A percentile compares a stretch with the other conserved stretches of the same genome.
Conservation (phyloP, 352 stramenopile species). For the Salisapilia sapeloensis region DNA sequence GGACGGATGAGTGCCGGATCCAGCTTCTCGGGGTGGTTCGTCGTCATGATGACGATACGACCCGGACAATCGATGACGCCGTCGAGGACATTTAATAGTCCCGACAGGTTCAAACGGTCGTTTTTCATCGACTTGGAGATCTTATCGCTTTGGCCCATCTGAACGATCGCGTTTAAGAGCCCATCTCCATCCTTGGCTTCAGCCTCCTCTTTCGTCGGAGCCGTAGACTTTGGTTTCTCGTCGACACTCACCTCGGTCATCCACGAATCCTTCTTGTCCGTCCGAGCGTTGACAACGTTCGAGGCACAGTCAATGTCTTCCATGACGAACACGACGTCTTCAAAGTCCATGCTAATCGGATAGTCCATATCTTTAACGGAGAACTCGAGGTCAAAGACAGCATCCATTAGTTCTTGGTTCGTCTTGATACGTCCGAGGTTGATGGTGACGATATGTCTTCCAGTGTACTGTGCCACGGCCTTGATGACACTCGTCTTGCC, state of each 20-base stretch:
- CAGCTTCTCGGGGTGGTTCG: conserved; percentile 81
- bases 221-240: no score
- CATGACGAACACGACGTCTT: conserved; percentile 65
- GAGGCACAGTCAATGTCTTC: conserved; percentile 53
- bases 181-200: neutral
- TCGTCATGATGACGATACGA: conserved; percentile 78
- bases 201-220: neutral
- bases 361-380: conserved; percentile 18
- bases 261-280: conserved; percentile 13
- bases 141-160: neutral
- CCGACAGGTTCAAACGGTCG: conserved; percentile 35
- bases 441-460: conserved; percentile 45
- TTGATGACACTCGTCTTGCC: conserved; percentile 80
- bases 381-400: conserved; percentile 38
- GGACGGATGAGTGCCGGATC: conserved; percentile 56
- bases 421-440: conserved; percentile 29
- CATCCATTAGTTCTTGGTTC: conserved; percentile 45
- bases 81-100: conserved; percentile 73
- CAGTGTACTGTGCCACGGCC: conserved; percentile 47
- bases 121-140: conserved; percentile 1
- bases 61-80: conserved; percentile 61
- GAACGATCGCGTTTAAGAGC: neutral
- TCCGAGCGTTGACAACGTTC: conserved; percentile 19
- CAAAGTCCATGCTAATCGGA: conserved; percentile 22
- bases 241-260: conserved; percentile 3